Percentiles rank a stretch among this genome's conserved stretches.
phyloP scores from a whole-genome alignment of 208 protist genomes.

The Trichomonas tenax region DNA sequence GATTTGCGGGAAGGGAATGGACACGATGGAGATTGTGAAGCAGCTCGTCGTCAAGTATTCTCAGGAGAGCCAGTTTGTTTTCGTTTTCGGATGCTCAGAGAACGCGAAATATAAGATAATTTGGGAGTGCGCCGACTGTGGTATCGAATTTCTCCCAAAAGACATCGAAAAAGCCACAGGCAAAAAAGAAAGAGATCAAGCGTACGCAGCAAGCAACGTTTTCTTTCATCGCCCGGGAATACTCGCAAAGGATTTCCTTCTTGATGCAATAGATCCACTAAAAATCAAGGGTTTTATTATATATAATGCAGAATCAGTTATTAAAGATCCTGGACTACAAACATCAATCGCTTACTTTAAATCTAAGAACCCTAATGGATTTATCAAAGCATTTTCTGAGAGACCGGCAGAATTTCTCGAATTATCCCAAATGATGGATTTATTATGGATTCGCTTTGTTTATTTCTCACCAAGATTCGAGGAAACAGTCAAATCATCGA shows the following conservation, averaged over 20 bases:
- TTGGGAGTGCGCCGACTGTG: neutral
- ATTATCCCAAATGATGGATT: neutral
- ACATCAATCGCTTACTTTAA: neutral
- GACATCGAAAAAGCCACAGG: neutral
- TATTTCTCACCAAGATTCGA: neutral
- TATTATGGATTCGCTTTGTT: neutral
- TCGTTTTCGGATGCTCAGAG: neutral
- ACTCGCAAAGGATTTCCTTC: slow-evolving; percentile 7
- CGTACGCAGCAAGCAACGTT: neutral
- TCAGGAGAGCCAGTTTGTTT: neutral
- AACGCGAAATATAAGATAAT: neutral
- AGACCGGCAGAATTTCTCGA: neutral
- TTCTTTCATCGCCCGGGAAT: neutral
- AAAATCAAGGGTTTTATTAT: neutral
- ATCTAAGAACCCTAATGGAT: neutral
- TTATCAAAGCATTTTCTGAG: neutral
- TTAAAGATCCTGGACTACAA: neutral
- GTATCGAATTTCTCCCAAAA: neutral
- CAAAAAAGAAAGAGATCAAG: neutral
- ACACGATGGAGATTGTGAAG: neutral
- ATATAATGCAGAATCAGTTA: neutral
- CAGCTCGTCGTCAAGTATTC: neutral
- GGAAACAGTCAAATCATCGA: neutral
- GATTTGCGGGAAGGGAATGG: neutral
- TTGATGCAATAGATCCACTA: neutral